phyloP scores from a whole-genome alignment of 345 rosid species.

The Salix viminalis region DNA sequence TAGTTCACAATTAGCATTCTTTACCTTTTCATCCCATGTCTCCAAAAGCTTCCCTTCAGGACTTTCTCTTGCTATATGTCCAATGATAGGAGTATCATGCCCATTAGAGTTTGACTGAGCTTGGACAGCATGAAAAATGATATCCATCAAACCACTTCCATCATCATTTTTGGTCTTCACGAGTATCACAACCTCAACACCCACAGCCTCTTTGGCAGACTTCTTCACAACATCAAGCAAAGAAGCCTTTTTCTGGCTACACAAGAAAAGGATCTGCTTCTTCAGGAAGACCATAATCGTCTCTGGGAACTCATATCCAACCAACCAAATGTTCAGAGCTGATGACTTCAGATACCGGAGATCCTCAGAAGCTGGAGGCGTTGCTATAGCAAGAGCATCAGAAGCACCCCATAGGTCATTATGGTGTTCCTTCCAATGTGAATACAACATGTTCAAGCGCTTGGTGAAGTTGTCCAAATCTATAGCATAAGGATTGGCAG shows the following conservation, averaged over 20 bases:
- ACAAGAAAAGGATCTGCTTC: constrained; percentile 77
- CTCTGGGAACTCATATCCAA: constrained; percentile 96
- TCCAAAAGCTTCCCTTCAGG: constrained; percentile 90
- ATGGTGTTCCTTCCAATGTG: constrained; percentile 58
- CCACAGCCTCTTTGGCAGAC: constrained; percentile 61
- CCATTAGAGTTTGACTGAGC: constrained; percentile 41
- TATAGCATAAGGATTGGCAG: constrained; percentile 47
- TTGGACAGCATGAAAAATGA: constrained; percentile 53
- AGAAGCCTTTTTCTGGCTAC: constrained; percentile 76
- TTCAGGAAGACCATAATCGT: constrained; percentile 76
- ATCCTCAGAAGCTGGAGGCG: constrained; percentile 85
- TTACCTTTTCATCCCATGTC: constrained; percentile 66
- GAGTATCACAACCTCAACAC: constrained; percentile 60
- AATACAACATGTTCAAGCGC: constrained; percentile 61
- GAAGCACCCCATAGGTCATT: constrained; percentile 66
- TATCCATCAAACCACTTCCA: constrained; percentile 63
- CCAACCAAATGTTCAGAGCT: constrained; percentile 81
- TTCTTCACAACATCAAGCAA: constrained; percentile 66
- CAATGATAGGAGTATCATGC: constrained; percentile 47
- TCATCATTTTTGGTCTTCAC: constrained; percentile 67
- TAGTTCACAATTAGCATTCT: constrained; percentile 50
- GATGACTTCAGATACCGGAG: constrained; percentile 83
- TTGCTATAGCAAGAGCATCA: constrained; percentile 63
- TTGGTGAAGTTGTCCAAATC: constrained; percentile 53
- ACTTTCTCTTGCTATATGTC: constrained; percentile 65